Evolutionary conservation across 2,329 filamentous ascomycete species (phyloP), one percentile per base, ranked within the genome.

Genomic region (Fusarium setosum): DNA sequence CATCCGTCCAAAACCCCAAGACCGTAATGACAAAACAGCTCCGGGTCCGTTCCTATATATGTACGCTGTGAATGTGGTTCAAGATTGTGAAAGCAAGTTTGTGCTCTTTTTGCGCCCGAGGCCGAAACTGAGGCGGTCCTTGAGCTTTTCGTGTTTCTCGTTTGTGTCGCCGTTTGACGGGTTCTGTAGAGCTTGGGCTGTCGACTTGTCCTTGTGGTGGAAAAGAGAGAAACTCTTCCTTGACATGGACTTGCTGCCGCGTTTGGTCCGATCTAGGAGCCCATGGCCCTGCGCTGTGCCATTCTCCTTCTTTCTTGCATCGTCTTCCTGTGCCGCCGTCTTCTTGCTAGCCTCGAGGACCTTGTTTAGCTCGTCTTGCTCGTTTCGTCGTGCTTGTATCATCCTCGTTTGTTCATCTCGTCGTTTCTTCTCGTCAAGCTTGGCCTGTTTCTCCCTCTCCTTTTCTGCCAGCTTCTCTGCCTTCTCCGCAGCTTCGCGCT

Each of bases 181-280:
- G 21, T 59, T 55, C n/a, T 58, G 53, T 6, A 65, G 34, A 31
- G 73, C 68, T 18, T 69, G 72, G 21, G 69, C 69, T 21, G 61
- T 72, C 67, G 63, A 69, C 74, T 80, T 84, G 62, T 86, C 84
- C 62, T 86, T 88, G 69, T 84, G 82, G 34, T 68, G 71, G 38
- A 90, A 79, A 72, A 92, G 91, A 29, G 85, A 86, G 72, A 92
- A 90, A 68, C 92, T 91, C 77, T 91, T 93, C 64, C 90, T 88
- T 47, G 92, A 87, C 81, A 97, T 86, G 65, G 92, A 94, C 80
- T 92, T 95, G 76, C 90, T 93, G 10, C 88, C 88, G 54, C 90
- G 85, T 68, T 89, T 87, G 65, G 92, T 89, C 41, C 92, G 84
- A 71, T 87, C 88, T 38, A 96, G 80, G 26, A 88, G 82, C 6